These are phyloP conservation scores for Cryphonectria nitschkei DNA, from an alignment of 2,329 filamentous ascomycete species.

Conservation along the genomic window DNA sequence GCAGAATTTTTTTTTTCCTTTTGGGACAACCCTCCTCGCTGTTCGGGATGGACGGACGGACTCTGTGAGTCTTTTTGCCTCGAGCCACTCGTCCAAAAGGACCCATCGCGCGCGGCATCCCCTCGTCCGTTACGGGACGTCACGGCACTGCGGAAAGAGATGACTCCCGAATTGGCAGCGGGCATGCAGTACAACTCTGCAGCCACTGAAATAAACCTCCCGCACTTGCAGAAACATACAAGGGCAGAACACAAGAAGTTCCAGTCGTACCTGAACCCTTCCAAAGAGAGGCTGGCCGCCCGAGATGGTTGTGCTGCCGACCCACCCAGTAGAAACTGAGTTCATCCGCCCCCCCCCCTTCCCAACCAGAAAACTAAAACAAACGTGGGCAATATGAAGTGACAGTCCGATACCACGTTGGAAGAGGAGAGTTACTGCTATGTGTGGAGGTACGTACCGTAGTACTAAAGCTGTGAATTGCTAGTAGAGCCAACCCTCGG, in stretches of 20 bases:
- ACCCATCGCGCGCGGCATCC: not conserved
- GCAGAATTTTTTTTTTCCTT: not conserved
- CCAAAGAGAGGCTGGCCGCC: not conserved
- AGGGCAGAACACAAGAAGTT: not conserved
- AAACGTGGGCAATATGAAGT: not conserved
- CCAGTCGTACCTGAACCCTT: conserved; percentile 4
- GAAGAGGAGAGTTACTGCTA: too few species aligned
- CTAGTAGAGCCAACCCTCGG: not conserved
- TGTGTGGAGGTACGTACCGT: too few species aligned
- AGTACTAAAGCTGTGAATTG: too few species aligned
- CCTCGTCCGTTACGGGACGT: not conserved
- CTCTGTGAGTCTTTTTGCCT: not conserved
- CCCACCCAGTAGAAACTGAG: not conserved
- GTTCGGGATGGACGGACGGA: not conserved
- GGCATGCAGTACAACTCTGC: conserved; percentile 4
- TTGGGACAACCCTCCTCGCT: not conserved
- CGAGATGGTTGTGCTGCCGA: not conserved
- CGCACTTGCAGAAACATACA: not conserved
- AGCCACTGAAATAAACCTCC: not conserved
- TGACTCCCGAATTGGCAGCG: not conserved
- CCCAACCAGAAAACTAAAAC: not conserved
- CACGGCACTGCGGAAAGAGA: not conserved
- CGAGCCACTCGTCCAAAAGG: not conserved
- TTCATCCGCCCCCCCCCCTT: not conserved
- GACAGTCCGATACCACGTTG: not conserved